phyloP scores from a whole-genome alignment of 768 basidiomycete genomes.

The Phallus indusiatus region DNA sequence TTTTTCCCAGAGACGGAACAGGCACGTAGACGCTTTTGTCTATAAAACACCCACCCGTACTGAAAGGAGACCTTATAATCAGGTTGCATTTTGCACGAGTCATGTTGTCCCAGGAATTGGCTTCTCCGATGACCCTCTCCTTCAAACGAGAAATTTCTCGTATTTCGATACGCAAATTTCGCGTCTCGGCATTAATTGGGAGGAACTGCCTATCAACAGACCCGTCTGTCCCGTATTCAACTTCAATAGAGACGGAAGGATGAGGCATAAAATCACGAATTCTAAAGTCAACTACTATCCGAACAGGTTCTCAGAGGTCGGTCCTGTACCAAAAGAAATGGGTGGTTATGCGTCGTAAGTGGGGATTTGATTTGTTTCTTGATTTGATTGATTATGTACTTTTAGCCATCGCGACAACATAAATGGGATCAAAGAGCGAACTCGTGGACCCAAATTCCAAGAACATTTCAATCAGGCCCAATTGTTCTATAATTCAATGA shows the following conservation, averaged over 20 bases:
- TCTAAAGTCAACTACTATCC: conserved; percentile 73
- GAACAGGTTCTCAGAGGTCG: conserved; percentile 48
- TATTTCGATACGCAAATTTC: conserved; percentile 82
- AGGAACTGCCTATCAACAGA: conserved; percentile 77
- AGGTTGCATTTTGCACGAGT: conserved; percentile 72
- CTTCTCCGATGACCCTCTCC: conserved; percentile 49
- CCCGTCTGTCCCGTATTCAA: conserved; percentile 70
- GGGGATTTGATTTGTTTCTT: not conserved
- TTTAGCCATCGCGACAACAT: conserved; percentile 36
- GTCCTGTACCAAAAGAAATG: conserved; percentile 36
- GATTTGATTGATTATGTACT: not conserved
- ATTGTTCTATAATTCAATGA: conserved; percentile 78
- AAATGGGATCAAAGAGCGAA: conserved; percentile 46
- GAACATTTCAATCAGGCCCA: conserved; percentile 72
- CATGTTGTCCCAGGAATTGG: conserved; percentile 43
- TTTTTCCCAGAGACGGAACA: conserved; percentile 87
- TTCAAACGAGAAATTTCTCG: conserved; percentile 81
- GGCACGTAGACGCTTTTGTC: not conserved
- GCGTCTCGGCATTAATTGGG: conserved; percentile 74
- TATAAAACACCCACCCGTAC: no score
- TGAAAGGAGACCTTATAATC: not conserved
- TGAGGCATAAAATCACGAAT: conserved; percentile 48
- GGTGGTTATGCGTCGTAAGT: conserved; percentile 51
- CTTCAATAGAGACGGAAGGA: conserved; percentile 53
- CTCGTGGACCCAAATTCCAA: conserved; percentile 44